Base-by-base conservation (phyloP, 768 basidiomycete species). In the Hygrophoropsis aurantiaca region DNA sequence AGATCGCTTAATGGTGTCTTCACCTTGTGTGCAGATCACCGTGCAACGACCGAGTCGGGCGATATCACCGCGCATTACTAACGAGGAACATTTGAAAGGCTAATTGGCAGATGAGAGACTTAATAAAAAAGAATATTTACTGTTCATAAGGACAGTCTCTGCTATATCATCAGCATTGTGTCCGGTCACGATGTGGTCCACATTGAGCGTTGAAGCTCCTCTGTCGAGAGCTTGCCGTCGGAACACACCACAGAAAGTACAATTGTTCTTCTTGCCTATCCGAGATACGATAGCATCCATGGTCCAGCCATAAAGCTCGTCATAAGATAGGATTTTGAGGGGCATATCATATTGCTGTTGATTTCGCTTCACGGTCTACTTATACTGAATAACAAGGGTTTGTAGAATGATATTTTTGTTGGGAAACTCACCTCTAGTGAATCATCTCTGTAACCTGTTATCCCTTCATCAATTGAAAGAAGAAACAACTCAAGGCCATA, bases 81-180 rank as follows among this genome's bases (percentile, higher is more conserved):
- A 7, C 39, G 18, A 16, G 23, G n/a, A 19, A 7, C 21, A 40
- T 39, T 27, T n/a, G 32, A 52, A 39, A 19, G 18, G 52, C 47
- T 16, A 30, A n/a, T 26, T 11, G 19, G 42, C 10, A 8, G 21
- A 34, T 11, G 18, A 20, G 11, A 37, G 4, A 42, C 26, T 13
- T 19, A 50, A 16, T 16, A 32, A 23, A 11, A 15, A 9, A 40
- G 7, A 41, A 16, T 36, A 75, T 91, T 51, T 48, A 95, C 95
- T 91, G 58, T 99, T 99, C 97, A 99, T 99, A 21, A 99, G 69
- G 2, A 99, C 90, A 1, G 97, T 99, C 71, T 99, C 97, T 5
- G 97, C 97, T 32, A 98, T 95, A 66, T 99, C 97, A 61, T 99
- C 97, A 36, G 97, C 97, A 60, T 99, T 99, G 66, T 99, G 97